Evolutionary conservation across 257 asterid genomes (phyloP).

Genomic region (Solanum appendiculatum): DNA sequence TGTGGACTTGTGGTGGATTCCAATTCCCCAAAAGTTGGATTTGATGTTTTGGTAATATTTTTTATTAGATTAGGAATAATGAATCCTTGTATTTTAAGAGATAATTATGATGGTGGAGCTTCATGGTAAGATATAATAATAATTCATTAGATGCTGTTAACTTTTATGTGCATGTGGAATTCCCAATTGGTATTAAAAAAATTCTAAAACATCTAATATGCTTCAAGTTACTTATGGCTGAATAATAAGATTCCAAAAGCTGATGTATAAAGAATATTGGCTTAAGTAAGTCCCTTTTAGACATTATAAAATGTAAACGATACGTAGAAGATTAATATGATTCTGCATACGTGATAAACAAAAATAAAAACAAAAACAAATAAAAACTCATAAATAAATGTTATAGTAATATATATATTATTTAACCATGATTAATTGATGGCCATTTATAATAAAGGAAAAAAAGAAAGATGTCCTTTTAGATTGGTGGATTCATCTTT

Average conservation of each 20-base stretch:
- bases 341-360: neutral
- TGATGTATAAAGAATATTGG: neutral
- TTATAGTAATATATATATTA: neutral
- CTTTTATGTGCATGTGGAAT: neutral
- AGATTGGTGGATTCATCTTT: neutral
- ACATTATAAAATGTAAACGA: neutral
- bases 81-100: conserved; percentile 41
- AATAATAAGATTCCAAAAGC: neutral
- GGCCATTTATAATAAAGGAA: neutral
- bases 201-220: neutral
- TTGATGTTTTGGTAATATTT: neutral
- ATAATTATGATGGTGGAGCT: conserved; percentile 18
- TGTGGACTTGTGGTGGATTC: conserved; percentile 13
- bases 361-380: neutral
- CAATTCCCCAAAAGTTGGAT: conserved; percentile 3
- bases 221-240: neutral
- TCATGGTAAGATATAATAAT: neutral
- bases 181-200: neutral
- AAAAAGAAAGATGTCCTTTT: neutral
- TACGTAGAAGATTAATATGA: neutral
- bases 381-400: neutral
- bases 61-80: conserved; percentile 16
- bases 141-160: neutral
- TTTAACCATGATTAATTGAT: neutral
- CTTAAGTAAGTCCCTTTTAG: neutral